Evolutionary conservation across 2,329 filamentous ascomycete species (phyloP).

Genomic region (Endoconidiophora polonica): DNA sequence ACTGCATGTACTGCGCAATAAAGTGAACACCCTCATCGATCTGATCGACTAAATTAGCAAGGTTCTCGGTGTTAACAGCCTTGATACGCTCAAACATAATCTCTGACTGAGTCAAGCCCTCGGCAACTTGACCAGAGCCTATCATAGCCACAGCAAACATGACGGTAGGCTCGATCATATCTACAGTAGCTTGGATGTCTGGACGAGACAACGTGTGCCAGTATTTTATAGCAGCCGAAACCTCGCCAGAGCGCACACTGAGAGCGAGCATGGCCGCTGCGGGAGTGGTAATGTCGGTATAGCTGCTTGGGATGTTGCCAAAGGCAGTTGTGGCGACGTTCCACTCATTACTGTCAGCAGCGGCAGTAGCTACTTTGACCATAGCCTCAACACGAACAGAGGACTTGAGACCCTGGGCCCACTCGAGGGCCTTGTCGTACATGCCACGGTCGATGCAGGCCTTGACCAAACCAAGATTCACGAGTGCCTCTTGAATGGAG

Average conservation of each 20-base stretch:
- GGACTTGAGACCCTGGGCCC: constrained; percentile 48
- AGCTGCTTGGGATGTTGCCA: constrained; percentile 35
- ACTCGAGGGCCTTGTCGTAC: constrained; percentile 55
- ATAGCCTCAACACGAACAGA: constrained; percentile 42
- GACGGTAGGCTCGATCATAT: constrained; percentile 70
- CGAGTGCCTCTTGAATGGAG: constrained; percentile 53
- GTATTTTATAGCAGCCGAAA: constrained; percentile 59
- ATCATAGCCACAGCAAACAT: constrained; percentile 87
- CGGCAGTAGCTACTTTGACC: constrained; percentile 54
- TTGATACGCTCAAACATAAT: constrained; percentile 78
- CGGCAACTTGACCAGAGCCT: constrained; percentile 67
- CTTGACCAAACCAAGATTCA: constrained; percentile 61
- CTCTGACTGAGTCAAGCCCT: constrained; percentile 63
- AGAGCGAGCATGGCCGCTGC: constrained; percentile 74
- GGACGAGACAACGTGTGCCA: constrained; percentile 59
- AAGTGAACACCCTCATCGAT: constrained; percentile 75
- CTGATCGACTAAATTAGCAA: constrained; percentile 50
- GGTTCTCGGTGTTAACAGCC: constrained; percentile 29
- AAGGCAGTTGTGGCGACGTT: constrained; percentile 53
- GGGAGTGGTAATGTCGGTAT: constrained; percentile 35
- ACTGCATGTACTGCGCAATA: constrained; percentile 41
- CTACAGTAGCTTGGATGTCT: constrained; percentile 39
- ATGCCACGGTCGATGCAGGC: constrained; percentile 55
- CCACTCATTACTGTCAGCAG: constrained; percentile 64
- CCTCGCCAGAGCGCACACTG: constrained; percentile 66